Percentiles rank a stretch among this genome's conserved stretches.
Conservation (phyloP, 306 rosid genomes). For the Citrullus colocynthis region DNA sequence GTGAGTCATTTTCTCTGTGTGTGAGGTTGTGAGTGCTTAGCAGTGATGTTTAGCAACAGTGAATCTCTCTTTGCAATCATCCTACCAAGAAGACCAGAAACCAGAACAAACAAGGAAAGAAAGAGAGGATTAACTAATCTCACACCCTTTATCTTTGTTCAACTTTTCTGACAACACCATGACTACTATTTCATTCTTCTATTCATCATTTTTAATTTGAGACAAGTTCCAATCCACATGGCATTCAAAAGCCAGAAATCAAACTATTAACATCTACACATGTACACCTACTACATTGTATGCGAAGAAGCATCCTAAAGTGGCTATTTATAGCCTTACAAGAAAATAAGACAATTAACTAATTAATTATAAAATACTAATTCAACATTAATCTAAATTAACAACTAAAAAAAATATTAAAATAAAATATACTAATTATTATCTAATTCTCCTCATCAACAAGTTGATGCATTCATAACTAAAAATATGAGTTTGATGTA, state of each 20-base stretch:
- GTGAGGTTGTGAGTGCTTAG: no score
- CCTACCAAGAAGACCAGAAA: neutral
- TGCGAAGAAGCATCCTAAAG: neutral
- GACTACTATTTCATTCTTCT: neutral
- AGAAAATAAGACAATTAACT: no score
- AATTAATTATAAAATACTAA: no score
- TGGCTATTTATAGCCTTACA: no score
- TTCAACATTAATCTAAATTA: no score
- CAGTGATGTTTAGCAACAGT: no score
- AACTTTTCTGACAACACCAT: neutral
- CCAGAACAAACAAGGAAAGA: neutral
- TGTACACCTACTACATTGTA: neutral
- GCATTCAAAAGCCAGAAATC: neutral
- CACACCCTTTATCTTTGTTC: neutral
- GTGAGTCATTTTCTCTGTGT: no score
- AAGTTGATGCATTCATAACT: neutral
- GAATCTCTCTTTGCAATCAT: neutral
- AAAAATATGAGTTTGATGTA: no score
- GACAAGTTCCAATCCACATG: neutral
- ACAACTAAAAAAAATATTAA: no score
- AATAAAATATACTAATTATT: no score
- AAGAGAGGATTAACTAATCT: neutral
- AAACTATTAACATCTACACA: neutral
- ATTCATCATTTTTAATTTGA: neutral
- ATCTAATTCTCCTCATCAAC: no score